phyloP scores from a whole-genome alignment of 2,329 filamentous ascomycete species.

The Helotiales sp. region DNA sequence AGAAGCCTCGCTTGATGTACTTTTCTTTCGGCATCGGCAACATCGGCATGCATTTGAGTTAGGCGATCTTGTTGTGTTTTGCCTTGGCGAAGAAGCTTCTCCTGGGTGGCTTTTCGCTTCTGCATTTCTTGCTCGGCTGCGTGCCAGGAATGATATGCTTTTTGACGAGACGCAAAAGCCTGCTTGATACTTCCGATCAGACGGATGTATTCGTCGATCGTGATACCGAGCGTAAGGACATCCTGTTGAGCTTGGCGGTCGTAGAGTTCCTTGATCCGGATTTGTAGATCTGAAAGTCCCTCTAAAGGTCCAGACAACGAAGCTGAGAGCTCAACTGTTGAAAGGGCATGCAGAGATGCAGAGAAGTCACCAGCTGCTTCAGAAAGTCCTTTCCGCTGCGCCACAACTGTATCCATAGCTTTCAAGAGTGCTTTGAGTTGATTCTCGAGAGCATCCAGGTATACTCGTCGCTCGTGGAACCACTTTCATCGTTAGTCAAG shows the following conservation, averaged over 20 bases:
- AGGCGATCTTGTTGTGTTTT: slow-evolving; percentile 95
- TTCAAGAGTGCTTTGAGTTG: slow-evolving; percentile 91
- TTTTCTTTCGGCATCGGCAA: slow-evolving; percentile 91
- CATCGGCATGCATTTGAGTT: slow-evolving; percentile 89
- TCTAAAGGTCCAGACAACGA: slow-evolving; percentile 87
- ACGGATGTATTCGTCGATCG: slow-evolving; percentile 97
- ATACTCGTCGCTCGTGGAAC: slow-evolving; percentile 97
- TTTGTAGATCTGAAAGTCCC: slow-evolving; percentile 88
- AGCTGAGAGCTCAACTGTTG: slow-evolving; percentile 89
- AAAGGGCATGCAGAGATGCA: slow-evolving; percentile 87
- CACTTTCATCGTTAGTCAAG: slow-evolving; percentile 60
- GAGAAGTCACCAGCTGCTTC: slow-evolving; percentile 95
- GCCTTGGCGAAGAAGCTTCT: slow-evolving; percentile 93
- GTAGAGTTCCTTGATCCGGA: slow-evolving; percentile 93
- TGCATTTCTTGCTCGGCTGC: slow-evolving; percentile 85
- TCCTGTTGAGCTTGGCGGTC: slow-evolving; percentile 97
- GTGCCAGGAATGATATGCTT: slow-evolving; percentile 95
- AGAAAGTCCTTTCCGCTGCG: slow-evolving; percentile 89
- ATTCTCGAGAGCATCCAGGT: slow-evolving; percentile 90
- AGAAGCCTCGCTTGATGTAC: slow-evolving; percentile 87
- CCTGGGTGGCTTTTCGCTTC: slow-evolving; percentile 87
- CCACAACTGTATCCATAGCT: slow-evolving; percentile 90
- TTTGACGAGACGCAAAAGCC: slow-evolving; percentile 90
- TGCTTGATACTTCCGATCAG: slow-evolving; percentile 94
- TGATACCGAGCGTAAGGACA: slow-evolving; percentile 92